Conservation (phyloP, 495 filamentous ascomycete species). For the Tuber calosporum region DNA sequence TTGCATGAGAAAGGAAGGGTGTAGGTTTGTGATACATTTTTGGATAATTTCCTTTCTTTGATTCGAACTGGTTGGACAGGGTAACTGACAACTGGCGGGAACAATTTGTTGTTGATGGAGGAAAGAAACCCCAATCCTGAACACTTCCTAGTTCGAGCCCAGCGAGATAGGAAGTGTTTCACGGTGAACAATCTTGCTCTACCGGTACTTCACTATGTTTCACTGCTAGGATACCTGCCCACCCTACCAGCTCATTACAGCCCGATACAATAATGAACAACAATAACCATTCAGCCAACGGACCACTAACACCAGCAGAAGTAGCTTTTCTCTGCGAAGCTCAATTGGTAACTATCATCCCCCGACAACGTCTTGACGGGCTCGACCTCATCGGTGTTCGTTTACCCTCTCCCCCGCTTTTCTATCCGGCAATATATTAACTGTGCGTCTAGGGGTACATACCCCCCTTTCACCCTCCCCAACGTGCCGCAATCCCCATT, state of each 20-base stretch:
- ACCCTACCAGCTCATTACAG: neutral
- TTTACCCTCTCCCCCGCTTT: slow-evolving; percentile 35
- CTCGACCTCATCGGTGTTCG: slow-evolving; percentile 77
- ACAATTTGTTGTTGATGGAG: neutral
- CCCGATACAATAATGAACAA: neutral
- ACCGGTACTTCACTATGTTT: neutral
- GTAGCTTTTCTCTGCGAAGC: slow-evolving; percentile 95
- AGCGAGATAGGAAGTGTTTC: neutral
- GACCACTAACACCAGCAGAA: slow-evolving; percentile 62
- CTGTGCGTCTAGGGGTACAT: slow-evolving; percentile 59
- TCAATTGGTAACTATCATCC: slow-evolving; percentile 86
- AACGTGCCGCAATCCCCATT: slow-evolving; percentile 71
- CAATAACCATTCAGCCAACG: slow-evolving; percentile 6
- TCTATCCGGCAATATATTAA: slow-evolving; percentile 12
- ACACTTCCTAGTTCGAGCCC: neutral
- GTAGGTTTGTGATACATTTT: neutral
- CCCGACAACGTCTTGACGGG: slow-evolving; percentile 79
- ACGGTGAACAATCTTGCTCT: neutral
- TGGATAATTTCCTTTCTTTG: neutral
- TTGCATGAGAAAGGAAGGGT: neutral
- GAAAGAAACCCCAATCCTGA: neutral
- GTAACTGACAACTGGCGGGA: neutral
- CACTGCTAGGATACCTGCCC: neutral
- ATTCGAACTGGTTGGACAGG: neutral
- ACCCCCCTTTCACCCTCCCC: slow-evolving; percentile 67